phyloP scores from a whole-genome alignment of 2,329 filamentous ascomycete species.

The Cercospora brassicicola region DNA sequence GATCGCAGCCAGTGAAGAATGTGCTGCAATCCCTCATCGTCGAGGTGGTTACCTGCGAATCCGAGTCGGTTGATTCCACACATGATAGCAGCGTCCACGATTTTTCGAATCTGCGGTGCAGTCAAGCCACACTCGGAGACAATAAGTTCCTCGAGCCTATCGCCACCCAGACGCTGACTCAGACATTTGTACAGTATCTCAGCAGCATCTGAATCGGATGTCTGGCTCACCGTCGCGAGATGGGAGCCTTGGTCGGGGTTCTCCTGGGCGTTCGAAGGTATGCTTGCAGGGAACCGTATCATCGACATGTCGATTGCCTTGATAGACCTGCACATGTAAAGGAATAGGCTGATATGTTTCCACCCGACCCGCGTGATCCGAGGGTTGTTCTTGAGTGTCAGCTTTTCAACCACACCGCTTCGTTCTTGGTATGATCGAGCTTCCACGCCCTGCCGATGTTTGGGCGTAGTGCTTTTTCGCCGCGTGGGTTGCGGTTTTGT shows the following conservation, averaged over 20 bases:
- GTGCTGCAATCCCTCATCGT: slow-evolving; percentile 70
- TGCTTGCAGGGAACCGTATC: slow-evolving; percentile 67
- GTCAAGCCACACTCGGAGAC: slow-evolving; percentile 76
- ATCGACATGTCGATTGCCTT: slow-evolving; percentile 84
- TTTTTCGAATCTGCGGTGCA: slow-evolving; percentile 67
- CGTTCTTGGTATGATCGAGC: slow-evolving; percentile 42
- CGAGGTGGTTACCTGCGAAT: slow-evolving; percentile 77
- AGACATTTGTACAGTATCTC: slow-evolving; percentile 73
- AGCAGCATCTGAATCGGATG: slow-evolving; percentile 53
- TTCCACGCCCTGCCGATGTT: slow-evolving; percentile 31
- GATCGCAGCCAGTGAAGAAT: slow-evolving; percentile 73
- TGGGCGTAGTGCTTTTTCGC: slow-evolving; percentile 34
- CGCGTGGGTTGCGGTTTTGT: slow-evolving; percentile 59
- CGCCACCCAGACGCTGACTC: slow-evolving; percentile 71
- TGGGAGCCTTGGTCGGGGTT: slow-evolving; percentile 27
- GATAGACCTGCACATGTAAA: slow-evolving; percentile 84
- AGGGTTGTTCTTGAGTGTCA: slow-evolving; percentile 84
- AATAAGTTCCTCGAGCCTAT: slow-evolving; percentile 77
- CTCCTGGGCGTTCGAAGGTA: slow-evolving; percentile 30
- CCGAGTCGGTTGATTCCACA: slow-evolving; percentile 77
- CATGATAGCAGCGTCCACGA: slow-evolving; percentile 79
- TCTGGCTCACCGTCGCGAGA: slow-evolving; percentile 2
- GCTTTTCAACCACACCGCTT: slow-evolving; percentile 77
- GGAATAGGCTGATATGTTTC: slow-evolving; percentile 85
- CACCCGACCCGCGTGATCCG: slow-evolving; percentile 85